Conservation (phyloP, 2,329 filamentous ascomycete species). For the Botrytis sinoallii region DNA sequence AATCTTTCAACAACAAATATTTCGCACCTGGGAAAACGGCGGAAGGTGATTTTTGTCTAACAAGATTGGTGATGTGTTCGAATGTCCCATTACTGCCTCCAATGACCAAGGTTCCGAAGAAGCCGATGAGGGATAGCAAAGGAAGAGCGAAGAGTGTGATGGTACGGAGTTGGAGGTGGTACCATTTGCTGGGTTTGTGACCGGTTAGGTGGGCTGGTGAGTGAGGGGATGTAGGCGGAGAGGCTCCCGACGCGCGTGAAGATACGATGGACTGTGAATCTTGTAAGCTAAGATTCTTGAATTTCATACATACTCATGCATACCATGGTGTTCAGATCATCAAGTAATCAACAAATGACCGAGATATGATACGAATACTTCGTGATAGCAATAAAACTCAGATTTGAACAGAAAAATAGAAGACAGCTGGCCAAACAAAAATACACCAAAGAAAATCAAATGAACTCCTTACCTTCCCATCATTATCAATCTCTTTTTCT, state of each 20-base stretch:
- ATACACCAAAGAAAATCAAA: neutral
- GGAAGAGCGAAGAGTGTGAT: constrained; percentile 27
- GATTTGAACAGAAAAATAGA: neutral
- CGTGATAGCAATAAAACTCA: neutral
- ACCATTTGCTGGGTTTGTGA: constrained; percentile 19
- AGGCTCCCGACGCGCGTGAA: constrained; percentile 12
- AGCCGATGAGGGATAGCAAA: constrained; percentile 25
- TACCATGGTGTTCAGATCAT: constrained; percentile 8
- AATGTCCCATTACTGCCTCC: constrained; percentile 29
- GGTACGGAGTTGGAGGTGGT: constrained; percentile 22
- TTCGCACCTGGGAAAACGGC: constrained; percentile 26
- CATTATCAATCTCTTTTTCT: neutral
- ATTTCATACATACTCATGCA: neutral
- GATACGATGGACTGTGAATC: constrained; percentile 16
- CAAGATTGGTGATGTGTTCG: constrained; percentile 19
- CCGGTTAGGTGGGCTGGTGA: constrained; percentile 14
- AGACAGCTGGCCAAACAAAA: neutral
- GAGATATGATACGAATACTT: neutral
- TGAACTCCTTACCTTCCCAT: neutral
- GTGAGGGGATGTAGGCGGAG: constrained; percentile 1
- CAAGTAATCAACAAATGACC: neutral
- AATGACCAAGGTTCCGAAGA: constrained; percentile 24
- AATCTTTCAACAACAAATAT: constrained; percentile 25
- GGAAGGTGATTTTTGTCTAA: constrained; percentile 12
- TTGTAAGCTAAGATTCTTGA: constrained; percentile 1